Evolutionary conservation across 805 yeast species (phyloP), one percentile per base, ranked within the genome.

Genomic region (Barnettozyma wickerhamii): DNA sequence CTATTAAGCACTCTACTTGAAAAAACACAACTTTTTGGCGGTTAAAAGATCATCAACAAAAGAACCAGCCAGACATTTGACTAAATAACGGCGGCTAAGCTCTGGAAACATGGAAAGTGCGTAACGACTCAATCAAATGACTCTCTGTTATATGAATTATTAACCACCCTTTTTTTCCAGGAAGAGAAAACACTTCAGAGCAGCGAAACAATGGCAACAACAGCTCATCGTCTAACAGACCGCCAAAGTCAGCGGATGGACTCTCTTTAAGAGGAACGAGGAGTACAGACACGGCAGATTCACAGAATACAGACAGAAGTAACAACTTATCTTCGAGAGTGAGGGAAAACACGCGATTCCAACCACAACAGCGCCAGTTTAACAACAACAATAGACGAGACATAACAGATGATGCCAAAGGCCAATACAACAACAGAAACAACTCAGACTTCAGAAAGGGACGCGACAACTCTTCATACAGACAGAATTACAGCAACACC

Each of bases 221-320:
- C 41, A 37, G 35, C 19, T 13, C 15, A 21, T n/a, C n/a, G n/a
- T n/a, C n/a, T n/a, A n/a, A 35, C 17, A 28, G 17, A 28, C 30
- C 26, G 12, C 12, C 26, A 28, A 14, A 14, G 5, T 15, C 5
- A 4, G 17, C 18, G 10, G 13, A 30, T 21, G 19, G 30, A 13
- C 33, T 35, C 14, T 14, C 33, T 19, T 31, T 35, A n/a, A 29
- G 33, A 19, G 38, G 33, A 7, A 13, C 20, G 13, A 27, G 13
- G 26, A 26, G 18, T 20, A n/a, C 30, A 14, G 28, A 7, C 23
- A 9, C 37, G 9, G 37, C 10, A n/a, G 19, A 19, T 10, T 7
- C 26, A 33, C 14, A 19, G 17, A n/a, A n/a, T n/a, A 26, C 24
- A 18, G 6, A 7, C 7, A 33, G 13, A n/a, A 19, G n/a, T n/a